Evolutionary conservation across 2,329 filamentous ascomycete species (phyloP), one percentile per base, ranked within the genome.

Genomic region (Gyromitra esculenta): DNA sequence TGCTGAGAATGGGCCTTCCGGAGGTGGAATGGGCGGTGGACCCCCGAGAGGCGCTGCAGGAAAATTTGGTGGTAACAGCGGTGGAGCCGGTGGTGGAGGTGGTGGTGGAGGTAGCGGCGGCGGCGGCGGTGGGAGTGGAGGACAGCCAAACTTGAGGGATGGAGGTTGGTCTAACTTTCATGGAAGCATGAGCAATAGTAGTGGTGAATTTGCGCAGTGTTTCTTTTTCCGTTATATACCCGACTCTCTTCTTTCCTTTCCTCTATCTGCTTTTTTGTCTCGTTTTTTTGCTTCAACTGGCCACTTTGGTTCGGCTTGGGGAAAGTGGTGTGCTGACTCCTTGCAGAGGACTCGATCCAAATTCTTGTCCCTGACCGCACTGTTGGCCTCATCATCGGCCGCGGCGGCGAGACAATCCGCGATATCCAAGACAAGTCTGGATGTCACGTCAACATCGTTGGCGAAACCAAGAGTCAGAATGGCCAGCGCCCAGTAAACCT

Each of bases 331-430:
- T 63, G 15, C 75, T 77, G 57, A 77, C 70, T 64, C 65, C 21
- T n/a, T 15, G 45, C 91, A 76, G 94, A 97, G 83, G 92, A 95
- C 80, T 92, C 90, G 82, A 90, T 94, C 82, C 93, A 97, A 84
- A 96, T 97, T 81, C 96, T 97, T 92, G 94, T 97, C 18, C 94
- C 94, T 60, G 94, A 97, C 84, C 91, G 93, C 81, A 97, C 94
- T 7, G 94, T 97, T 76, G 94, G 94, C 66, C 86, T 97, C 59
- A 97, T 97, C 81, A 97, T 97, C 82, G 94, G 94, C n/a, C 91
- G 94, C 80, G 93, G 93, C 52, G 94, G 94, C 75, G 94, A 97
- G 85, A 97, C 94, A 0, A 97, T 97, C 81, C 91, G 93, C 82
- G 94, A 97, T 82, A 87, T 97, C 31, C 94, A 97, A 84, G 94